Base-by-base conservation (phyloP, 2,329 filamentous ascomycete genomes). In the Trichophyton schoenleinii region DNA sequence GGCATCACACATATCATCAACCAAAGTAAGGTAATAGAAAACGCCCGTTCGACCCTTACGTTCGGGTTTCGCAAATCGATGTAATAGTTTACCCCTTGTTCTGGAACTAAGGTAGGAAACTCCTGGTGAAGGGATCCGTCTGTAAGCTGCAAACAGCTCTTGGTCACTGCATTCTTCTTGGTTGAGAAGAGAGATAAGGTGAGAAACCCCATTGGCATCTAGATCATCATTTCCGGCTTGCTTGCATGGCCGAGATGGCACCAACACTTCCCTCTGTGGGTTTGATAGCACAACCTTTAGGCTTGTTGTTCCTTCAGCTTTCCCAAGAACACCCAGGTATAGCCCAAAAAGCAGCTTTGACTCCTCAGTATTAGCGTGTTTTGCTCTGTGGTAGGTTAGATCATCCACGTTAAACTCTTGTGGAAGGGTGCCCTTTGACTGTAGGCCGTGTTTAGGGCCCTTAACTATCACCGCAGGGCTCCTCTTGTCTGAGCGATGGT, bases 1-100 rank as follows among this genome's bases (percentile, higher is more conserved):
- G n/a, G 84, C 82, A 60, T 80, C 80, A 67, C 89, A 87, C 76
- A 95, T 87, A 68, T 99, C 92, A 64, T 91, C 85, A 18, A 97
- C 80, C 25, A 96, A 77, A 3, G 85, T 84, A 64, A 96, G 86
- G 73, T 92, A 97, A 60, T 89, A 86, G 58, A 74, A 67, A 88
- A 78, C 87, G 91, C 95, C 55, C 18, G 68, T 67, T 66, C 68
- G 70, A 31, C 72, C 70, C 49, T 70, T 70, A 46, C 74, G 68
- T 8, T 64, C 68, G 11, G 76, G 75, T 53, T 82, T 80, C 20
- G 87, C 85, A 64, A 96, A 82, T 48, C 85, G 81, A 60, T 82
- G 83, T 59, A 95, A 77, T 20, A 95, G 76, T 6, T 77, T 73
- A 60, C 85, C 83, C 18, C 91, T 82, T 57, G 84, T 74, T 3